Evolutionary conservation across 2,329 filamentous ascomycete genomes (phyloP).

Genomic region (Phialophora tarda): DNA sequence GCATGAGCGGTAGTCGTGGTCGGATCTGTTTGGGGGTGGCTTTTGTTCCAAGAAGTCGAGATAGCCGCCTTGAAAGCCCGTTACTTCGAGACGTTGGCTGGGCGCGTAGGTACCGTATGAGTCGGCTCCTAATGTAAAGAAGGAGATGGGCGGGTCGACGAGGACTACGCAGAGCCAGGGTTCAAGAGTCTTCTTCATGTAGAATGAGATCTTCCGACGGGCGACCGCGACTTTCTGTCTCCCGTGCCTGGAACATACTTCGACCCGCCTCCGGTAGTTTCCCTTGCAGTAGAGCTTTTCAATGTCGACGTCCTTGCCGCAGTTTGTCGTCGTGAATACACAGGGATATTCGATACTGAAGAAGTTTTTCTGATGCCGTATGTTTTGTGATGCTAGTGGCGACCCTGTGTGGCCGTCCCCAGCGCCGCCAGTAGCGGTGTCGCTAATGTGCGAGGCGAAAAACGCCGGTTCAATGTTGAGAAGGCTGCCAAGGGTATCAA

Average conservation of each 20-base stretch:
- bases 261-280: slow-evolving; percentile 36
- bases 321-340: slow-evolving; percentile 31
- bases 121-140: slow-evolving; percentile 33
- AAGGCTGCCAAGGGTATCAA: slow-evolving; percentile 34
- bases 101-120: slow-evolving; percentile 29
- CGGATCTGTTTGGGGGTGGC: slow-evolving; percentile 26
- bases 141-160: slow-evolving; percentile 35
- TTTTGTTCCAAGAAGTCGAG: slow-evolving; percentile 34
- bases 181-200: slow-evolving; percentile 34
- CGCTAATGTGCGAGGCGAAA: slow-evolving; percentile 34
- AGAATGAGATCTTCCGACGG: slow-evolving; percentile 37
- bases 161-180: slow-evolving; percentile 36
- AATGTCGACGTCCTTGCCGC: slow-evolving; percentile 36
- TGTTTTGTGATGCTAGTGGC: slow-evolving; percentile 32
- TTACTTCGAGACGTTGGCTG: slow-evolving; percentile 30
- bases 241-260: slow-evolving; percentile 33
- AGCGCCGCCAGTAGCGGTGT: slow-evolving; percentile 23
- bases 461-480: slow-evolving; percentile 37
- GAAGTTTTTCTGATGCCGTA: slow-evolving; percentile 32
- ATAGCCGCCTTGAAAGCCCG: slow-evolving; percentile 35
- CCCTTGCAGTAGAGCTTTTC: slow-evolving; percentile 37
- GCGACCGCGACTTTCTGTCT: slow-evolving; percentile 36
- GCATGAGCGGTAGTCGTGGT: slow-evolving; percentile 35
- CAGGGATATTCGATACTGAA: slow-evolving; percentile 37
- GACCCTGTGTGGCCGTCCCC: slow-evolving; percentile 30